A percentile compares a stretch with the other conserved stretches of the same genome.
Conservation (phyloP, 345 rosid genomes). For the Litchi chinensis region DNA sequence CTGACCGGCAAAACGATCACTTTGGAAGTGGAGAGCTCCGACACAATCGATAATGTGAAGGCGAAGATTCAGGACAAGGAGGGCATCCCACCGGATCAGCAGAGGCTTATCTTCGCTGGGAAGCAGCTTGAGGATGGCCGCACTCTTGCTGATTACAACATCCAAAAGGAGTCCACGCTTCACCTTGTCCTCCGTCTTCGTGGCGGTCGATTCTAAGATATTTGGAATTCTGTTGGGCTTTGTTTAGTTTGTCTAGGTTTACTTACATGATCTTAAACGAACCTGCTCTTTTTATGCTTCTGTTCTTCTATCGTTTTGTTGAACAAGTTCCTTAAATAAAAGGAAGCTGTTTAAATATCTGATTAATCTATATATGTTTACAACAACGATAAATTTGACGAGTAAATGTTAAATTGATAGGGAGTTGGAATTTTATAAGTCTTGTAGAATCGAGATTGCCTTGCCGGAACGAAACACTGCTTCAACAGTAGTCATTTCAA, state of each 20-base stretch:
- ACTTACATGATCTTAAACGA: too few relatives aligned
- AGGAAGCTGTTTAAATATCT: neutral
- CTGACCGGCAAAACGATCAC: neutral
- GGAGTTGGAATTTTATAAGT: too few relatives aligned
- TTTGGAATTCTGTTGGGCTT: too few relatives aligned
- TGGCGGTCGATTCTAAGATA: neutral
- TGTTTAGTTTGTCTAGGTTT: too few relatives aligned
- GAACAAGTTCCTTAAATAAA: neutral
- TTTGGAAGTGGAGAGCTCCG: neutral
- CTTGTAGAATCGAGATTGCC: too few relatives aligned
- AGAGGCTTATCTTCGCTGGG: neutral
- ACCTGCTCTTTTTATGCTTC: too few relatives aligned
- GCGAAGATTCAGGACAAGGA: neutral
- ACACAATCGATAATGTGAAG: neutral
- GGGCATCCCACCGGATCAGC: neutral
- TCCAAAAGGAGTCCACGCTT: neutral
- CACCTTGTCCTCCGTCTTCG: neutral
- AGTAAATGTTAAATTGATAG: too few relatives aligned
- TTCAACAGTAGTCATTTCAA: too few relatives aligned
- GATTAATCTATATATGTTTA: neutral
- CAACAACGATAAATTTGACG: too few relatives aligned
- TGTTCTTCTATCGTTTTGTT: too few relatives aligned
- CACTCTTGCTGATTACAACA: neutral
- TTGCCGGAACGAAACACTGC: too few relatives aligned
- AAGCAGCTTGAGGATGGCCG: neutral